Evolutionary conservation across 805 yeast species (phyloP).

Genomic region (Suhomyces pyralidae): DNA sequence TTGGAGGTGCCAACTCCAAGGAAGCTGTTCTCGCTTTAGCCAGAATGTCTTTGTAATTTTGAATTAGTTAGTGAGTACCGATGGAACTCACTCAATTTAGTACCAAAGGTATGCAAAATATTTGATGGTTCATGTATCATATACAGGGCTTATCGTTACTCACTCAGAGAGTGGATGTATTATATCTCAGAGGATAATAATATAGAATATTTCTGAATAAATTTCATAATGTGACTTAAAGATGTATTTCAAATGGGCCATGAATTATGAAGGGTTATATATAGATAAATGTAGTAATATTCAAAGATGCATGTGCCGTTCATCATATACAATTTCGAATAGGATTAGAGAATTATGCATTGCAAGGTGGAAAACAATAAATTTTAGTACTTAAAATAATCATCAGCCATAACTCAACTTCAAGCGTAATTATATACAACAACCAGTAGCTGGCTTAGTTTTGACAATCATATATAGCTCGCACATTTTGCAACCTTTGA

Average conservation of each 20-base stretch:
- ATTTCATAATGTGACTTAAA: background rate
- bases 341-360: no score
- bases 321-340: no score
- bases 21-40: slow-evolving; percentile 83
- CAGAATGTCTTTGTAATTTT: slow-evolving; percentile 19
- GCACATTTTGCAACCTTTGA: background rate
- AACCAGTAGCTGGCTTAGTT: background rate
- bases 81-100: background rate
- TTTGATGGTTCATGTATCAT: no score
- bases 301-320: no score
- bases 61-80: background rate
- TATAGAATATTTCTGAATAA: background rate
- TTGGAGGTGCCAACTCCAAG: slow-evolving; percentile 84
- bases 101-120: background rate
- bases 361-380: no score
- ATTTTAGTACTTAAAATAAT: no score
- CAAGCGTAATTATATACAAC: no score
- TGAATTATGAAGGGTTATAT: no score
- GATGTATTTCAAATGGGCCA: background rate
- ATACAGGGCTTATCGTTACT: background rate
- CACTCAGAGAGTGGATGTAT: background rate
- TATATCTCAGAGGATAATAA: background rate
- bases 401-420: no score
- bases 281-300: no score
- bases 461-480: background rate